Evolutionary conservation across 2,329 filamentous ascomycete genomes (phyloP), one percentile per base, ranked within the genome.

Genomic region (Teratosphaeriaceae sp.): DNA sequence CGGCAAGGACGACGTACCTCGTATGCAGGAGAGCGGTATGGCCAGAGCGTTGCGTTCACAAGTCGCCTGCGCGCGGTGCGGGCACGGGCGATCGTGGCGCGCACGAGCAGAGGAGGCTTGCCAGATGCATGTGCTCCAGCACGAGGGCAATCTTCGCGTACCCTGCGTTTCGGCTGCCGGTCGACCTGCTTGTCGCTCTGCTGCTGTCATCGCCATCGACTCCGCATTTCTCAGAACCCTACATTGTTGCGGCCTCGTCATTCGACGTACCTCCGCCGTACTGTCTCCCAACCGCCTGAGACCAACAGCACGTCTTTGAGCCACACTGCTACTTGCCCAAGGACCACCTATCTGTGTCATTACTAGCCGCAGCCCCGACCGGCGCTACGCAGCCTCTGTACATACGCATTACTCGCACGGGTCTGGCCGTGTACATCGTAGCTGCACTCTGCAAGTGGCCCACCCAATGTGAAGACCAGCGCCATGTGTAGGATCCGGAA

Each of bases 401-500:
- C 26, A 23, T 37, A 36, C 18, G 29, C 20, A 16, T 16, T 29
- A 16, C 34, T 33, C 27, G 16, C 24, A 39, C 24, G 23, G 36
- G 35, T 18, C 37, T 39, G 42, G 38, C 29, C 21, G 30, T 15
- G 36, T 43, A 46, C 35, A 11, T 27, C 18, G 34, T 46, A 39
- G 6, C 43, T 16, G 22, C 26, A 19, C 13, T 26, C 43, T 26
- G 27, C 8, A 57, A 56, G 54, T 57, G 24, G 4, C 37, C 20
- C 24, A 29, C 27, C 51, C 54, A 54, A 56, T 56, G 54, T 53
- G 41, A 45, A 38, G 33, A 21, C 30, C 41, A 35, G 49, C 53
- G 49, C 52, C 52, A 57, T 57, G 55, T 50, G 50, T 53, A 49
- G 46, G 39, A 53, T 52, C 48, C 47, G 53, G 54, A 56, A 57